Conservation (phyloP, 768 basidiomycete genomes). For the Psilocybe azurescens region DNA sequence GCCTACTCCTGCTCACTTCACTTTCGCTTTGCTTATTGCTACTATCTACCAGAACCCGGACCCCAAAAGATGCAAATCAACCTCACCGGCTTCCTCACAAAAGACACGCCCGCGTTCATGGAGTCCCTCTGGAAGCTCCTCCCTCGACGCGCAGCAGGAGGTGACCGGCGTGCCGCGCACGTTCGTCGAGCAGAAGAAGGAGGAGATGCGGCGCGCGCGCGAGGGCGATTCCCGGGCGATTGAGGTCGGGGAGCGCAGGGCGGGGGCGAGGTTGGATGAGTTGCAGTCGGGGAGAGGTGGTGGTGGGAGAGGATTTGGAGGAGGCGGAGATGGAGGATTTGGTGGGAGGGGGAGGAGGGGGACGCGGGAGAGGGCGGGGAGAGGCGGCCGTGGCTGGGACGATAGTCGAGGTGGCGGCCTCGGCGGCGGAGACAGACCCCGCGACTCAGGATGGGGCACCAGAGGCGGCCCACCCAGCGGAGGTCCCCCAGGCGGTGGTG, state of each 20-base stretch:
- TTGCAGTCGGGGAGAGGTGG: conserved; percentile 66
- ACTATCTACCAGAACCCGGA: conserved; percentile 70
- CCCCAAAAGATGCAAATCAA: conserved; percentile 96
- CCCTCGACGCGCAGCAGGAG: conserved; percentile 90
- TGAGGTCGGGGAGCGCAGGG: conserved; percentile 73
- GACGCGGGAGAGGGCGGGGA: conserved; percentile 54
- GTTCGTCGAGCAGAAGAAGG: conserved; percentile 92
- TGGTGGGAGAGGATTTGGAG: conserved; percentile 63
- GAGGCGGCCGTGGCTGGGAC: conserved; percentile 56
- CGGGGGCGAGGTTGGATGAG: conserved; percentile 68
- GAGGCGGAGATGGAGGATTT: conserved; percentile 61
- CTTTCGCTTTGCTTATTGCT: too few relatives aligned
- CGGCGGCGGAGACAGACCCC: conserved; percentile 34
- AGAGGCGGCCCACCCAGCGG: conserved; percentile 60
- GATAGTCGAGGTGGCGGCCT: conserved; percentile 38
- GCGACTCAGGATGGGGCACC: conserved; percentile 73
- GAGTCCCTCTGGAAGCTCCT: conserved; percentile 85
- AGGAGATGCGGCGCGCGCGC: conserved; percentile 78
- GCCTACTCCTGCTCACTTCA: too few relatives aligned
- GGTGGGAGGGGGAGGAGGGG: conserved; percentile 58
- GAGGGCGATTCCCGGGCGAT: conserved; percentile 68
- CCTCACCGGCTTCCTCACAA: conserved; percentile 90
- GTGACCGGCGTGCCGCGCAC: conserved; percentile 89
- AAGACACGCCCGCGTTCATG: conserved; percentile 90
- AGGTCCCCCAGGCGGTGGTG: conserved; percentile 35